A percentile compares a stretch with the other conserved stretches of the same genome.
Conservation (phyloP, 2,329 filamentous ascomycete species). For the Arthrobotrys megalospora region DNA sequence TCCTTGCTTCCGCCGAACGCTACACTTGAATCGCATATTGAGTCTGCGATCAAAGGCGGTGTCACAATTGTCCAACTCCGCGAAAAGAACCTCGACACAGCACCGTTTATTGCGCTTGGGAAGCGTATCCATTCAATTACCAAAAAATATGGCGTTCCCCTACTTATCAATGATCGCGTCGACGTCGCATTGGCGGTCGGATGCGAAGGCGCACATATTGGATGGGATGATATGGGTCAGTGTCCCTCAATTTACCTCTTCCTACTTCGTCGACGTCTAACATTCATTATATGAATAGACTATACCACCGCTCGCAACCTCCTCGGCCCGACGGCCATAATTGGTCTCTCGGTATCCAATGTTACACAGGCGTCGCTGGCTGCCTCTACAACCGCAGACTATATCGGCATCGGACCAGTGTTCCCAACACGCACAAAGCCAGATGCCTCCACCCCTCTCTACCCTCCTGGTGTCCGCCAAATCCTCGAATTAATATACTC, state of each 20-base stretch:
- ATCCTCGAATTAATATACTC: conserved; percentile 76
- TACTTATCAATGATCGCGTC: conserved; percentile 93
- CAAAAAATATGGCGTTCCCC: conserved; percentile 77
- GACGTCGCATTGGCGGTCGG: conserved; percentile 88
- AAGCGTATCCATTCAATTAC: conserved; percentile 80
- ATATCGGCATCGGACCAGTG: conserved; percentile 90
- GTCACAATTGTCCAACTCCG: conserved; percentile 90
- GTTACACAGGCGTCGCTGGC: conserved; percentile 80
- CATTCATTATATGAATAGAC: conserved; percentile 68
- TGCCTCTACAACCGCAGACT: conserved; percentile 83
- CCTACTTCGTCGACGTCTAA: neutral
- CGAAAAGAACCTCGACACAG: conserved; percentile 86
- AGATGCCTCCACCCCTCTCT: conserved; percentile 66
- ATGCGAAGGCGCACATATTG: conserved; percentile 93
- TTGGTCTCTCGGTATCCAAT: conserved; percentile 88
- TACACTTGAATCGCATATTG: conserved; percentile 62
- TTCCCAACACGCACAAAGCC: conserved; percentile 85
- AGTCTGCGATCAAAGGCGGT: conserved; percentile 68
- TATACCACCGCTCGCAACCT: conserved; percentile 78
- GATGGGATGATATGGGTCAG: conserved; percentile 90
- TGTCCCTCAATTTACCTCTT: conserved; percentile 38
- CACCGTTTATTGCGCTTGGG: conserved; percentile 78
- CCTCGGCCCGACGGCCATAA: conserved; percentile 82
- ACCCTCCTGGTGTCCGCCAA: conserved; percentile 77
- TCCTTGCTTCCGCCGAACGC: conserved; percentile 60